phyloP scores from a whole-genome alignment of 2,329 filamentous ascomycete genomes.

The Calonectria henricotiae region DNA sequence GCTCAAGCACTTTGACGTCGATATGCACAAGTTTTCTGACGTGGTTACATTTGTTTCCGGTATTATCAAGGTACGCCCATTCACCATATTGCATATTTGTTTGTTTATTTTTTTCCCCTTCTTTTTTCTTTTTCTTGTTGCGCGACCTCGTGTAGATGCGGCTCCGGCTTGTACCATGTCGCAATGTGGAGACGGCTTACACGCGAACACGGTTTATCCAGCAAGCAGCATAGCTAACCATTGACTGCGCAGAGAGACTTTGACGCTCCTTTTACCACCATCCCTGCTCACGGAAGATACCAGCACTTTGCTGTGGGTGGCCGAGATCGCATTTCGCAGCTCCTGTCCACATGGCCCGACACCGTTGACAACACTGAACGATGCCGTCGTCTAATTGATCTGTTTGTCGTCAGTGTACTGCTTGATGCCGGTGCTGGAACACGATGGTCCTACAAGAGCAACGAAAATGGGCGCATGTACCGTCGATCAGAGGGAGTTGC shows the following conservation, averaged over 20 bases:
- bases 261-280: slow-evolving; percentile 71
- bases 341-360: slow-evolving; percentile 79
- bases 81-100: neutral
- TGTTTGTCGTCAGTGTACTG: slow-evolving; percentile 86
- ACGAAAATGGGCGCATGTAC: slow-evolving; percentile 88
- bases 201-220: neutral
- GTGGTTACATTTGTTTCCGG: slow-evolving; percentile 91
- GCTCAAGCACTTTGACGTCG: slow-evolving; percentile 90
- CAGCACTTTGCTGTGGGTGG: slow-evolving; percentile 90
- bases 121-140: neutral
- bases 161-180: neutral
- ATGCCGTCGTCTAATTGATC: slow-evolving; percentile 82
- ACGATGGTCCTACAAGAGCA: slow-evolving; percentile 93
- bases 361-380: slow-evolving; percentile 81
- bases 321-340: slow-evolving; percentile 79
- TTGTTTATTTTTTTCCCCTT: neutral
- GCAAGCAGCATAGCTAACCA: slow-evolving; percentile 33
- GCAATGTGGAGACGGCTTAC: neutral
- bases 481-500: slow-evolving; percentile 91
- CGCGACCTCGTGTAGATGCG: slow-evolving; percentile 11
- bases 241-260: slow-evolving; percentile 65
- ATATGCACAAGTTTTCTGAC: slow-evolving; percentile 86
- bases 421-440: slow-evolving; percentile 92
- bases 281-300: slow-evolving; percentile 90
- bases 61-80: slow-evolving; percentile 86